These are phyloP conservation scores for Nasturtium officinale DNA, from an alignment of 345 rosid species.

Conservation along the genomic window DNA sequence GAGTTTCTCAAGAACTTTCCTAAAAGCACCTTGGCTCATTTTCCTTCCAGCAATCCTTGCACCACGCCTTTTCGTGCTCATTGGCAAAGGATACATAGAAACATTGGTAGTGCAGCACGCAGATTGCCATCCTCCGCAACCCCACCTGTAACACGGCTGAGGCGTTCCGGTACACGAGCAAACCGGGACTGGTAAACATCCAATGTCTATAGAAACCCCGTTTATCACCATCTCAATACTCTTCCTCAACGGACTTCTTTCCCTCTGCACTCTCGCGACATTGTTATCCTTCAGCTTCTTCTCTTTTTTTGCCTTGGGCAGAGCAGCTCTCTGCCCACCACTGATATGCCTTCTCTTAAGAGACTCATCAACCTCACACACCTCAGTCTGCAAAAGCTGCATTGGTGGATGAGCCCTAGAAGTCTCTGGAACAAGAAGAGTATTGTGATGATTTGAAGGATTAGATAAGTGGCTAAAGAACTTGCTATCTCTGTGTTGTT, in stretches of 20 bases:
- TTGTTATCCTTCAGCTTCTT: slow-evolving; percentile 70
- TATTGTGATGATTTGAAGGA: slow-evolving; percentile 49
- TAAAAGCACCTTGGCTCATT: slow-evolving; percentile 97
- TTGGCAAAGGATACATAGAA: slow-evolving; percentile 86
- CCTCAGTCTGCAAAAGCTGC: slow-evolving; percentile 71
- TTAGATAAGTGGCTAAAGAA: slow-evolving; percentile 53
- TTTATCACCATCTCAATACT: slow-evolving; percentile 75
- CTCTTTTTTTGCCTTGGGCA: slow-evolving; percentile 73
- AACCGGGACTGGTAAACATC: slow-evolving; percentile 80
- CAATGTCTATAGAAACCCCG: slow-evolving; percentile 83
- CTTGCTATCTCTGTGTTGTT: slow-evolving; percentile 66
- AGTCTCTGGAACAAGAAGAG: slow-evolving; percentile 57
- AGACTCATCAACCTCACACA: slow-evolving; percentile 52
- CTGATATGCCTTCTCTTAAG: slow-evolving; percentile 59
- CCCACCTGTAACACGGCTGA: slow-evolving; percentile 92
- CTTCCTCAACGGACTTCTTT: slow-evolving; percentile 71
- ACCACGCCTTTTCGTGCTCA: slow-evolving; percentile 86
- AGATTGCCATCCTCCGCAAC: slow-evolving; percentile 98
- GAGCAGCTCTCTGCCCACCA: slow-evolving; percentile 47
- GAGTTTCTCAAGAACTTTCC: slow-evolving; percentile 90
- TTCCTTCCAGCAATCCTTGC: slow-evolving; percentile 93
- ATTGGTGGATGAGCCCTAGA: slow-evolving; percentile 60
- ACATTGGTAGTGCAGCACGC: slow-evolving; percentile 90
- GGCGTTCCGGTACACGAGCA: slow-evolving; percentile 87
- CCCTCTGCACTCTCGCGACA: slow-evolving; percentile 48